These are phyloP conservation scores for Ophioceras dolichostomum DNA, from an alignment of 2,329 filamentous ascomycete species.

Conservation along the genomic window DNA sequence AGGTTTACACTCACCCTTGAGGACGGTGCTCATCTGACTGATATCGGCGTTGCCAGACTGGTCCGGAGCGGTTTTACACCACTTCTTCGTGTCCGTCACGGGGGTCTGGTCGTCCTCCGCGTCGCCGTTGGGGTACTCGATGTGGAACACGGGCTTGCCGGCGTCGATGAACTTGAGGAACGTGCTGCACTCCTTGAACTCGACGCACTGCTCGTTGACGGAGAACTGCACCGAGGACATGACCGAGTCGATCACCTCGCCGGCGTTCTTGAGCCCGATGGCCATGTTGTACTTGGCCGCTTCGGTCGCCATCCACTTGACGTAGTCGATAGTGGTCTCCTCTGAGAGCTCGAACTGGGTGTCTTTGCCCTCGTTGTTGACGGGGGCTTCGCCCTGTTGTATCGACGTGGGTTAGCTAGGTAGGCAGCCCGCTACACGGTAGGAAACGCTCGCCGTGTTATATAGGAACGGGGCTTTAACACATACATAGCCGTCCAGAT, in stretches of 20 bases:
- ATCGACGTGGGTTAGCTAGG: slow-evolving; percentile 4
- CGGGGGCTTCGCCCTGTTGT: background rate
- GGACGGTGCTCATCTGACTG: slow-evolving; percentile 1
- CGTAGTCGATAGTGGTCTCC: slow-evolving; percentile 42
- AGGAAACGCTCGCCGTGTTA: background rate
- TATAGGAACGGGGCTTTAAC: background rate
- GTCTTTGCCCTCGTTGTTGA: slow-evolving; percentile 50
- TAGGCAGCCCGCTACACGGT: no score
- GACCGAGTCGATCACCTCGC: slow-evolving; percentile 38
- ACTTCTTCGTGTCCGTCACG: background rate
- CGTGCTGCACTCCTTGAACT: slow-evolving; percentile 45
- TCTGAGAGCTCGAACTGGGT: slow-evolving; percentile 30
- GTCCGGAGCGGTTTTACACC: background rate
- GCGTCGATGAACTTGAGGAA: slow-evolving; percentile 46
- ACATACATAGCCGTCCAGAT: slow-evolving; percentile 47
- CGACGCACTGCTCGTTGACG: slow-evolving; percentile 58
- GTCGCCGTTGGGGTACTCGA: slow-evolving; percentile 54
- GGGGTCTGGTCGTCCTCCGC: background rate
- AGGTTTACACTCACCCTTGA: slow-evolving; percentile 1
- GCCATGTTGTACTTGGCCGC: slow-evolving; percentile 42
- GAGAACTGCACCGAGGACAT: slow-evolving; percentile 45
- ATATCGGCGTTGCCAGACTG: background rate
- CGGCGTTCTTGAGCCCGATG: slow-evolving; percentile 58
- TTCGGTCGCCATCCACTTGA: slow-evolving; percentile 45
- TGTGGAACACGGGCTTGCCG: slow-evolving; percentile 59